A percentile compares a stretch with the other conserved stretches of the same genome.
These are phyloP conservation scores for Salmacisia buchloeana DNA, from an alignment of 1,284 basidiomycete species.

Conservation along the genomic window DNA sequence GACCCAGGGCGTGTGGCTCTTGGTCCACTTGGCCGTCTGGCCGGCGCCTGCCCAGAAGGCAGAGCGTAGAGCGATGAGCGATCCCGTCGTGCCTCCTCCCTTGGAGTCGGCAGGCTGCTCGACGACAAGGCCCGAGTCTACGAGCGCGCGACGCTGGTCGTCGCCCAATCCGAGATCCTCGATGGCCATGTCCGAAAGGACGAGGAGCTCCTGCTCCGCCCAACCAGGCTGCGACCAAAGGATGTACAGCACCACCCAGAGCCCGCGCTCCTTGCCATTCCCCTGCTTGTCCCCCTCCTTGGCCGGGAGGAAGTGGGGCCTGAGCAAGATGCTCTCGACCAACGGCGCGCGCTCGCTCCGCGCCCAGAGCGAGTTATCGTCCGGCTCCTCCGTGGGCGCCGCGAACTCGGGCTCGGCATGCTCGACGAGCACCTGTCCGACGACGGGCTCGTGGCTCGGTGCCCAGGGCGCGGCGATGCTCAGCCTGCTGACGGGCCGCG, in stretches of 20 bases:
- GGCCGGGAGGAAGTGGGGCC: not conserved
- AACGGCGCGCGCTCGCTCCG: conserved; percentile 23
- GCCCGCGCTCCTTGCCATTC: conserved; percentile 11
- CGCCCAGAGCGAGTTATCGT: conserved; percentile 33
- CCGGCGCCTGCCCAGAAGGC: conserved; percentile 28
- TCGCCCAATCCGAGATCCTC: not conserved
- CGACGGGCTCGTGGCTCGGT: no score
- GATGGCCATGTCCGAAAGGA: not conserved
- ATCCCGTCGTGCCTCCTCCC: not conserved
- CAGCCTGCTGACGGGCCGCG: no score
- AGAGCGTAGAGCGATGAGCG: conserved; percentile 28
- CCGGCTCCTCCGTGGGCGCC: conserved; percentile 28
- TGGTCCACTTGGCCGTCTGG: no score
- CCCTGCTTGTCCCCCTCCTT: no score
- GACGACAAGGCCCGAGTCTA: conserved; percentile 4
- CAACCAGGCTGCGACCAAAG: conserved; percentile 33
- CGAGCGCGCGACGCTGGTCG: conserved; percentile 2
- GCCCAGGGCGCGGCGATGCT: no score
- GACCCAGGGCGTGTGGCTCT: no score
- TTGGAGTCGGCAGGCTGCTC: conserved; percentile 5
- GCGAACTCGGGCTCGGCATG: not conserved
- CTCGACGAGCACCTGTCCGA: no score
- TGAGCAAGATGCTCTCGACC: conserved; percentile 1
- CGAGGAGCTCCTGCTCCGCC: conserved; percentile 32
- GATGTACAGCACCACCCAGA: conserved; percentile 30